phyloP scores from a whole-genome alignment of 1,139 yeast genomes.

The Zygosaccharomyces sapae region DNA sequence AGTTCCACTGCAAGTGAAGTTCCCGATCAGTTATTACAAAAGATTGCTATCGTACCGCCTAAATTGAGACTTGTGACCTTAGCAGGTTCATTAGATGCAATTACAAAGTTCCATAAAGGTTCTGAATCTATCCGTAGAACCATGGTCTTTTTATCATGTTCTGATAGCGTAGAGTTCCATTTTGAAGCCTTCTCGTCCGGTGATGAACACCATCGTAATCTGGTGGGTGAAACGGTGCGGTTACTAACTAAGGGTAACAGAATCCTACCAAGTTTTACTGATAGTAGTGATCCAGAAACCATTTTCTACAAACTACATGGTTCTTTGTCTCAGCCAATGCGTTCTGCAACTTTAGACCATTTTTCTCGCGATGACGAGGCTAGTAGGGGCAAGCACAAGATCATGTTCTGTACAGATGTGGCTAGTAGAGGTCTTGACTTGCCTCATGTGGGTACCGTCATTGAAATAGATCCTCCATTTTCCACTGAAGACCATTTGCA shows the following conservation, averaged over 20 bases:
- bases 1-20: constrained; percentile 46
- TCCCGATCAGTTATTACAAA: constrained; percentile 87
- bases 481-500: constrained; percentile 68
- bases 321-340: constrained; percentile 73
- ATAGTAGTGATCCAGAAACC: constrained; percentile 40
- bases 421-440: constrained; percentile 71
- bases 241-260: constrained; percentile 30
- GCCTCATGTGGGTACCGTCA: constrained; percentile 59
- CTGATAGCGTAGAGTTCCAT: constrained; percentile 93
- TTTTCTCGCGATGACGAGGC: constrained; percentile 45
- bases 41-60: constrained; percentile 79
- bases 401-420: constrained; percentile 79
- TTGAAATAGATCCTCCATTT: constrained; percentile 69
- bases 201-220: constrained; percentile 27
- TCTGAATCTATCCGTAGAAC: constrained; percentile 46
- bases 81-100: constrained; percentile 56
- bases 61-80: constrained; percentile 81
- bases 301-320: constrained; percentile 81
- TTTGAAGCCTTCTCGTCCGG: constrained; percentile 59
- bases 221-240: constrained; percentile 46
- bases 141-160: constrained; percentile 85
- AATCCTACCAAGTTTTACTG: constrained; percentile 30
- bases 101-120: constrained; percentile 35
- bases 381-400: constrained; percentile 46
- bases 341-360: constrained; percentile 69